Base-by-base conservation (phyloP, 441 rosid genomes). In the Dalechampia spathulata region DNA sequence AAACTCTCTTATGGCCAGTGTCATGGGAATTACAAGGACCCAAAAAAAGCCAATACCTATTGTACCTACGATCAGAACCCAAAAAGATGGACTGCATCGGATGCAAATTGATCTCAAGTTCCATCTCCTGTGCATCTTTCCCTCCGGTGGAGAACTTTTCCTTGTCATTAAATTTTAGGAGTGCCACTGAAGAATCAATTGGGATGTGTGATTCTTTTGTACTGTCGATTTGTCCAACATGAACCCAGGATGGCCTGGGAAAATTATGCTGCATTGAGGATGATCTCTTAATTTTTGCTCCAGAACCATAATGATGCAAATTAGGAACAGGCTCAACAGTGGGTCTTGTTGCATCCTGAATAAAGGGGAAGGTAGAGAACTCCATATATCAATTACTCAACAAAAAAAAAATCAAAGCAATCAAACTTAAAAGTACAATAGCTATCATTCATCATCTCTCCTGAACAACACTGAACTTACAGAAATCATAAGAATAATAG, bases 11-110 rank as follows among this genome's bases (percentile, higher is more conserved):
- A 72, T 93, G 99, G 41, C 99, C 99, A 22, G 97, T 89, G 69
- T 90, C 99, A 75, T 52, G 60, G 53, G 65, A 61, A 70, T 73
- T 75, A 78, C 99, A 93, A 6, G 99, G 95, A 56, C 96, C 97
- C 79, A 93, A 76, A 78, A 93, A 90, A 73, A 93, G 95, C 99
- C 99, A 93, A 73, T 87, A 93, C 62, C 96, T 79, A 65, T 90
- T 93, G 76, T 82, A 85, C 69, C 99, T 77, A 59, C 99, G 93
- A 74, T 93, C 99, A 70, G 97, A 87, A 38, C 99, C 99, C 76
- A 93, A 71, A 75, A 78, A 90, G 60, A 90, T 64, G 44, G 97
- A 90, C 59, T 85, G 96, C 91, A 93, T 82, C 16, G 95, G 80
- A 67, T 90, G 97, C 61, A 60, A 61, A 36, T 69, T 37, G 57